Evolutionary conservation across 2,329 filamentous ascomycete species (phyloP), one percentile per base, ranked within the genome.

Genomic region (Akanthomyces dipterigenus): DNA sequence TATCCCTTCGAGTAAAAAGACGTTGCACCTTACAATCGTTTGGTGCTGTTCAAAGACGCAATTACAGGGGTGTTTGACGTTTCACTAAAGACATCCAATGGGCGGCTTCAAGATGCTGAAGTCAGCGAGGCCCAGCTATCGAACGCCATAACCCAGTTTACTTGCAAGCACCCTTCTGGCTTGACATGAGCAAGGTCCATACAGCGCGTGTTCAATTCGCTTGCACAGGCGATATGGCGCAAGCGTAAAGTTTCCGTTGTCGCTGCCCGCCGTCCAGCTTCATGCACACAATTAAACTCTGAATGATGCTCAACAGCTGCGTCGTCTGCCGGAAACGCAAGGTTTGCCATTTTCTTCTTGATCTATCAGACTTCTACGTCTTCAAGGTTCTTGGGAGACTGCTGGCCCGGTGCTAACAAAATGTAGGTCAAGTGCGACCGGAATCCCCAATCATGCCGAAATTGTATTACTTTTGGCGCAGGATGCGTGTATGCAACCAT

Each of bases 381-480:
- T 49, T 31, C 26, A 5, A 5, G n/a, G 14, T 9, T 26, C 20
- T 8, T 49, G 16, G 6, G 9, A 50, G 28, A 36, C 28, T 18
- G 45, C 18, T 26, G 22, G 12, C 2, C 28, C 28, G 28, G 28
- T 36, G n/a, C 48, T 50, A 22, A 50, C 3, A n/a, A 50, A 6
- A 50, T 18, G n/a, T 12, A 61, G 58, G 48, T 61, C 26, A 61
- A 55, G 16, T 61, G 58, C 36, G 58, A 60, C 48, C 58, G 58
- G 9, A 54, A 28, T 9, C 40, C 26, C 11, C 48, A 28, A 11
- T 55, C 58, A 18, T 60, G 58, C 22, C 58, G n/a, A 5, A 60
- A 60, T 53, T 60, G 58, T 38, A 54, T 43, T 43, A 50, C 46
- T 34, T 60, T 60, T 45, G 58, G 58, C 9, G 12, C 58, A 14